These are phyloP conservation scores for Clarkia xantiana DNA, from an alignment of 345 rosid genomes.

Conservation along the genomic window DNA sequence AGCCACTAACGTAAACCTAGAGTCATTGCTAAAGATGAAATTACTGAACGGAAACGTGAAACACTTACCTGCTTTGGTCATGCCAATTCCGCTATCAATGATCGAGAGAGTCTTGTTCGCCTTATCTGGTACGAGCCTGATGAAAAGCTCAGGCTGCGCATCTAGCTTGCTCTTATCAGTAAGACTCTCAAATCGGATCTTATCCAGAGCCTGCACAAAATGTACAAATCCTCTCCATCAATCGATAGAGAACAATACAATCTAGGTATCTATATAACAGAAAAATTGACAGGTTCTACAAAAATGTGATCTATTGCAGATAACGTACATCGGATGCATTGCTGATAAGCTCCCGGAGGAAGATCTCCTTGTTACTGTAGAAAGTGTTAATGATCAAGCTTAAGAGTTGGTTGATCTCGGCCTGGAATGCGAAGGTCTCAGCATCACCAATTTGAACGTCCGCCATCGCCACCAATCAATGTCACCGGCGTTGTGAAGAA, in stretches of 20 bases:
- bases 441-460: slow-evolving; percentile 11
- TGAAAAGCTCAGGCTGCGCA: slow-evolving; percentile 72
- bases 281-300: no score
- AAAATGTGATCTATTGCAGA: no score
- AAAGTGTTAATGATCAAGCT: slow-evolving; percentile 14
- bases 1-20: no score
- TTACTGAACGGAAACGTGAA: neutral
- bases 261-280: neutral
- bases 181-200: slow-evolving; percentile 61
- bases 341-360: slow-evolving; percentile 14
- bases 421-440: slow-evolving; percentile 13
- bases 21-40: neutral
- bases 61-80: slow-evolving; percentile 74
- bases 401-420: slow-evolving; percentile 13
- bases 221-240: no score
- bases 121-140: slow-evolving; percentile 61
- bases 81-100: slow-evolving; percentile 67
- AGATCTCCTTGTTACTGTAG: slow-evolving; percentile 15
- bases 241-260: neutral
- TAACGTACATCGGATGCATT: slow-evolving; percentile 10
- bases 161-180: slow-evolving; percentile 86
- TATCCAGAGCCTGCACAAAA: slow-evolving; percentile 52
- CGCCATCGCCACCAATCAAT: no score
- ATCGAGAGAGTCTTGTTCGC: slow-evolving; percentile 57
- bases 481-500: neutral